Evolutionary conservation across 2,329 filamentous ascomycete species (phyloP).

Genomic region (Biscogniauxia marginata): DNA sequence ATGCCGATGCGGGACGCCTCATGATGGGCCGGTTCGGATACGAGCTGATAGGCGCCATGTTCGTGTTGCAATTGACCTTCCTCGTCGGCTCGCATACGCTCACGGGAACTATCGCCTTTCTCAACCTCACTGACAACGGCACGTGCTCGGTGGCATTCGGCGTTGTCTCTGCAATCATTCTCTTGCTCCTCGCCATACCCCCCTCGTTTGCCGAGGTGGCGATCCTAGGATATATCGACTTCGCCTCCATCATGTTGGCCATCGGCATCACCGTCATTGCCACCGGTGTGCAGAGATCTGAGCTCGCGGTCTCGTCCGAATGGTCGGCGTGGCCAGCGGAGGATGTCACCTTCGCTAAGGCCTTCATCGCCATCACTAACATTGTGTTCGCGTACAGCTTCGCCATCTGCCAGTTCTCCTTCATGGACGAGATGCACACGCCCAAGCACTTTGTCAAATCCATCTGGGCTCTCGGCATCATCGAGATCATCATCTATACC

Average conservation of each 20-base stretch:
- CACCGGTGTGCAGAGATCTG: conserved; percentile 43
- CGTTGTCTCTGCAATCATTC: conserved; percentile 53
- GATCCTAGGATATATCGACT: conserved; percentile 58
- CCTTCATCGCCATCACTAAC: conserved; percentile 55
- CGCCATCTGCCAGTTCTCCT: conserved; percentile 37
- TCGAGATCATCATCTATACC: conserved; percentile 58
- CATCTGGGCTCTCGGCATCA: conserved; percentile 52
- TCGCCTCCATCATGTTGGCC: conserved; percentile 55
- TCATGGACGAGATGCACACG: conserved; percentile 40
- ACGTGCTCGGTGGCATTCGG: conserved; percentile 59
- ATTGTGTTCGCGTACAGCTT: conserved; percentile 62
- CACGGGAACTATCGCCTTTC: conserved; percentile 61
- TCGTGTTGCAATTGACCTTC: conserved; percentile 59
- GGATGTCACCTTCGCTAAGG: conserved; percentile 42
- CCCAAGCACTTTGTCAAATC: conserved; percentile 39
- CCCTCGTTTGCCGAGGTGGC: conserved; percentile 59
- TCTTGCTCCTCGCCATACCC: conserved; percentile 53
- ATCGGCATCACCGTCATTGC: conserved; percentile 60
- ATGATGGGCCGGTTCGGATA: conserved; percentile 52
- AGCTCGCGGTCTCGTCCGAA: conserved; percentile 20
- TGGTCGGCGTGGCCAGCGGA: conserved; percentile 34
- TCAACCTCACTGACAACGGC: conserved; percentile 54
- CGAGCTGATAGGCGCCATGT: conserved; percentile 52
- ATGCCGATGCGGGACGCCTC: conserved; percentile 57
- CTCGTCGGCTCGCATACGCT: conserved; percentile 63